These are phyloP conservation scores for Gracilaria vermiculophylla DNA, from an alignment of 23 red algal species.

Conservation along the genomic window DNA sequence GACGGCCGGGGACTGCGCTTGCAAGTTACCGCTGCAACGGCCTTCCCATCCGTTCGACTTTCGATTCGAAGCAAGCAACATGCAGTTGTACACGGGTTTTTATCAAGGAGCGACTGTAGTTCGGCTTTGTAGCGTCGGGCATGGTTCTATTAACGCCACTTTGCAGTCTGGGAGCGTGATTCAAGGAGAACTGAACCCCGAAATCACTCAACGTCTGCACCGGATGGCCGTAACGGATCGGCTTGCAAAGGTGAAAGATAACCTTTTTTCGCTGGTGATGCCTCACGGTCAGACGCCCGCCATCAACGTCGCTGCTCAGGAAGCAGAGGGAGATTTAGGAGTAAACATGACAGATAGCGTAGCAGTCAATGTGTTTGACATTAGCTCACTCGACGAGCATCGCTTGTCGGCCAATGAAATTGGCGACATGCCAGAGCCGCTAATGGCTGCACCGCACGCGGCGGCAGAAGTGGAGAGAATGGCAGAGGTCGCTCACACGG, in stretches of 20 bases:
- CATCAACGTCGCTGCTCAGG: constrained; percentile 5
- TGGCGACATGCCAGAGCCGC: constrained; percentile 1
- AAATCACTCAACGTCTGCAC: constrained; percentile 48
- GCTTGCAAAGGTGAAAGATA: constrained; percentile 25
- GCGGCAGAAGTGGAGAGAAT: constrained; percentile 5
- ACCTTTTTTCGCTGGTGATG: constrained; percentile 26
- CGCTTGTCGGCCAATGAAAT: neutral
- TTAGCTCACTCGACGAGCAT: neutral
- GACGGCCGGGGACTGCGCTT: constrained; percentile 22
- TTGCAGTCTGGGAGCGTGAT: constrained; percentile 63
- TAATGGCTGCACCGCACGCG: neutral
- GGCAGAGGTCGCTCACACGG: constrained; percentile 11
- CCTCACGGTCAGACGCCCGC: neutral
- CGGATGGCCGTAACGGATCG: constrained; percentile 46
- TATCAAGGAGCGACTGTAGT: constrained; percentile 70
- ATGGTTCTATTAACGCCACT: constrained; percentile 60
- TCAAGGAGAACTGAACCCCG: constrained; percentile 57
- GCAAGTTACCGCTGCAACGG: constrained; percentile 41
- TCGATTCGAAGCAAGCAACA: constrained; percentile 55
- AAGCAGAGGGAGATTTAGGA: neutral
- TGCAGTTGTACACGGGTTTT: constrained; percentile 62
- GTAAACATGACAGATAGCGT: neutral
- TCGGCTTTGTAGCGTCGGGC: constrained; percentile 42
- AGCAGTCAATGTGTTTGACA: constrained; percentile 5
- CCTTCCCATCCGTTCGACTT: constrained; percentile 56